Conservation (phyloP, 1,139 yeast genomes). For the Scheffersomyces lignicola region DNA sequence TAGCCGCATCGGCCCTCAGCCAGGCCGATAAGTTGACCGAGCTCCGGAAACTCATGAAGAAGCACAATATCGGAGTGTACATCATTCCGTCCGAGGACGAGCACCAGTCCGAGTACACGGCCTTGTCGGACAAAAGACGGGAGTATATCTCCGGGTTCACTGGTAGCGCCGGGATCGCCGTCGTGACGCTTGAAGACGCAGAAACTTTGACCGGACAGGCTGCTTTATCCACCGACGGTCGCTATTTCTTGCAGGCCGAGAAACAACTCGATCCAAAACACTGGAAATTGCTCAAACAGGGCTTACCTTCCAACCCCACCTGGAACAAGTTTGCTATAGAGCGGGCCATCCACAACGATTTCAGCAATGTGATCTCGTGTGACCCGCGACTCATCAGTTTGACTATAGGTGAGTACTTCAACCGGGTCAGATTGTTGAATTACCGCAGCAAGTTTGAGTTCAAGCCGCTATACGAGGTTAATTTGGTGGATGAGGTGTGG, state of each 20-base stretch:
- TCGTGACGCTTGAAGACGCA: conserved; percentile 43
- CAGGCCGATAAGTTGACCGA: conserved; percentile 25
- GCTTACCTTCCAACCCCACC: conserved; percentile 32
- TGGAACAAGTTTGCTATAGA: conserved; percentile 41
- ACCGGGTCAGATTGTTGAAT: conserved; percentile 19
- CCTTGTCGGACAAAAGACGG: conserved; percentile 51
- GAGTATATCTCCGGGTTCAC: conserved; percentile 54
- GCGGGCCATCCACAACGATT: conserved; percentile 31
- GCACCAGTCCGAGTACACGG: conserved; percentile 56
- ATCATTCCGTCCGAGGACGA: conserved; percentile 62
- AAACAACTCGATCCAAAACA: conserved; percentile 33
- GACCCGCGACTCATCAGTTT: conserved; percentile 41
- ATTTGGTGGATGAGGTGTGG: conserved; percentile 45
- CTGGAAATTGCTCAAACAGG: conserved; percentile 45
- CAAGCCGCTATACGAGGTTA: conserved; percentile 28
- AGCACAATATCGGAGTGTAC: conserved; percentile 47
- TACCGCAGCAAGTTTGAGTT: conserved; percentile 26
- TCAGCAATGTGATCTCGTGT: conserved; percentile 39
- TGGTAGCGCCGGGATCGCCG: conserved; percentile 59
- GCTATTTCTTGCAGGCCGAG: conserved; percentile 53
- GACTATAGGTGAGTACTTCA: conserved; percentile 35
- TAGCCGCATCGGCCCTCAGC: conserved; percentile 10
- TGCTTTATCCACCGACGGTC: conserved; percentile 56
- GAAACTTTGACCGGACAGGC: conserved; percentile 36
- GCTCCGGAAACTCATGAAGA: conserved; percentile 43